phyloP scores from a whole-genome alignment of 2,329 filamentous ascomycete genomes.

The Colletotrichum sp. region DNA sequence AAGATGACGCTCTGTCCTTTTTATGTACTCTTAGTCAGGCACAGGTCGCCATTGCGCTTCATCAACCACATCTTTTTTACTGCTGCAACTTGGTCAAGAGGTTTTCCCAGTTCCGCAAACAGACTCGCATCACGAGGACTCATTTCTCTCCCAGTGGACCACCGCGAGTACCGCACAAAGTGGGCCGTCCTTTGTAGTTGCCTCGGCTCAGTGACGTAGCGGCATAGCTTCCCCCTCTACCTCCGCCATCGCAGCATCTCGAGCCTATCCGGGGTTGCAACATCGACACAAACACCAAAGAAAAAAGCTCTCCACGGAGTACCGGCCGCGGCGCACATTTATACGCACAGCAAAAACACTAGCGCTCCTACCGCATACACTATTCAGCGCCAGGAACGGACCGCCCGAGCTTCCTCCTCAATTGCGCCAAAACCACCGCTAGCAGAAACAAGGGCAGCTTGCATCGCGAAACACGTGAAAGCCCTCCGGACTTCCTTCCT shows the following conservation, averaged over 20 bases:
- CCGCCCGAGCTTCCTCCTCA: not conserved
- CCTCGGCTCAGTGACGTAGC: conserved; percentile 21
- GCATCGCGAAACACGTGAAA: not conserved
- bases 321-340: not conserved
- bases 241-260: not conserved
- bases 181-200: not conserved
- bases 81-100: not conserved
- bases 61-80: accelerated
- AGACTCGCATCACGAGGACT: not conserved
- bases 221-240: not conserved
- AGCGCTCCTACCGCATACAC: not conserved
- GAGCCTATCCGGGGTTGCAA: not conserved
- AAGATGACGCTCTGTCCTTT: not conserved
- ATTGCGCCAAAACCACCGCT: not conserved
- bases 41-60: not conserved
- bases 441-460: not conserved
- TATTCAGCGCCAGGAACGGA: conserved; percentile 13
- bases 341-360: not conserved
- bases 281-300: not conserved
- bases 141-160: not conserved
- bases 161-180: not conserved
- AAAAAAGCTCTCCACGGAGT: conserved; percentile 4
- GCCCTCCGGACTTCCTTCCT: not conserved
- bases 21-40: not conserved
- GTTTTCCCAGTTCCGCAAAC: not conserved